These are phyloP conservation scores for Alternaria sp. DNA, from an alignment of 2,329 filamentous ascomycete species.

Conservation along the genomic window DNA sequence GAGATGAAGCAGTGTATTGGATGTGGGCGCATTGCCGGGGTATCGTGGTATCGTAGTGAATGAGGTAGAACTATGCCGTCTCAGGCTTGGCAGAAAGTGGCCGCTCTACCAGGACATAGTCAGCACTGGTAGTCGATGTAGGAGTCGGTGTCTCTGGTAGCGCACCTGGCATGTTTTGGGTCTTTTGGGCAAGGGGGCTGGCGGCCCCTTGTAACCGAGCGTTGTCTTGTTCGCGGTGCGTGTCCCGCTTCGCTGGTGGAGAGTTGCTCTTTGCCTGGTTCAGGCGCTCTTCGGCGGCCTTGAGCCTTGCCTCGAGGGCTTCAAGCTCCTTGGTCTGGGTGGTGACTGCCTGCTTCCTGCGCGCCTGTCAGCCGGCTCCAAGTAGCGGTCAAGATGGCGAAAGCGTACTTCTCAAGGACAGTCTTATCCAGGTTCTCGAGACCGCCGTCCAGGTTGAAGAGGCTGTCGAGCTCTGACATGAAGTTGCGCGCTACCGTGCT, in stretches of 20 bases:
- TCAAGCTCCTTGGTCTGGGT: constrained; percentile 82
- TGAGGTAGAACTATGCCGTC: constrained; percentile 15
- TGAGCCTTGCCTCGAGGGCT: constrained; percentile 81
- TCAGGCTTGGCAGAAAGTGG: constrained; percentile 34
- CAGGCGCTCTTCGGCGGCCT: constrained; percentile 83
- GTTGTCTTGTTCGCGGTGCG: constrained; percentile 36
- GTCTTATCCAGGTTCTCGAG: constrained; percentile 76
- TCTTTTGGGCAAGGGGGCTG: constrained; percentile 32
- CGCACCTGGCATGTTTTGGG: constrained; percentile 43
- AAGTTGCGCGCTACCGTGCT: constrained; percentile 90
- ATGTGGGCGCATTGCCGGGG: constrained; percentile 17
- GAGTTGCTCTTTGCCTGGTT: constrained; percentile 45
- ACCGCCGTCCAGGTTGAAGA: constrained; percentile 86
- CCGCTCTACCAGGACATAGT: constrained; percentile 50
- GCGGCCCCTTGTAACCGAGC: constrained; percentile 41
- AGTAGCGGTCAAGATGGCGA: not conserved
- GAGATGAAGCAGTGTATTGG: constrained; percentile 10
- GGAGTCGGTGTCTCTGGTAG: constrained; percentile 41
- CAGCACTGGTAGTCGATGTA: constrained; percentile 43
- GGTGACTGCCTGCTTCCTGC: constrained; percentile 80
- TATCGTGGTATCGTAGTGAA: constrained; percentile 20
- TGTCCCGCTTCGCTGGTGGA: constrained; percentile 42
- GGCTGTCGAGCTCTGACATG: constrained; percentile 83
- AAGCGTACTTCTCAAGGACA: constrained; percentile 81
- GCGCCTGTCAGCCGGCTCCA: constrained; percentile 16